Evolutionary conservation across 139 green algal species (phyloP).

Genomic region (Pseudopediastrum boryanum): DNA sequence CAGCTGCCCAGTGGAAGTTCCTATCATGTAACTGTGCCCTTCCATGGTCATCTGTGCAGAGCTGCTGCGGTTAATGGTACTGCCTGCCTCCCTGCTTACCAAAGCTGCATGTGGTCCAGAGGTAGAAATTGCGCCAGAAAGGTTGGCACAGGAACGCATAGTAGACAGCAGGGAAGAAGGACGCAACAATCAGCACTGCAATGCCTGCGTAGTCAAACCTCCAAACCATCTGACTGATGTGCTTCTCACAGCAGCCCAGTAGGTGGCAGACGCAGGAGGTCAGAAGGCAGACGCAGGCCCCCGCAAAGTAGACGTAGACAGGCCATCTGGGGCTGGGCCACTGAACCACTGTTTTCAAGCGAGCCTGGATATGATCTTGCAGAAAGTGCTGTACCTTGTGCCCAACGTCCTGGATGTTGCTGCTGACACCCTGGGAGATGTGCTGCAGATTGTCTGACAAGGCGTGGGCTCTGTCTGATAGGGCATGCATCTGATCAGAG

Average conservation of each 20-base stretch:
- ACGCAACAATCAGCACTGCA: conserved; percentile 90
- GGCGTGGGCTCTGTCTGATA: neutral
- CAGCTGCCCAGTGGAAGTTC: no score
- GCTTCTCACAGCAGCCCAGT: conserved; percentile 81
- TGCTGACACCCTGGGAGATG: neutral
- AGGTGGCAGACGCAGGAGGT: conserved; percentile 87
- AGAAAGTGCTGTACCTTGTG: conserved; percentile 27
- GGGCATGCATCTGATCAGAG: neutral
- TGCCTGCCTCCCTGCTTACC: no score
- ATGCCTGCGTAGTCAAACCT: conserved; percentile 96
- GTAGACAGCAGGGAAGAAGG: conserved; percentile 94
- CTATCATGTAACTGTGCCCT: no score
- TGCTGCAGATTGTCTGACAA: conserved; percentile 35
- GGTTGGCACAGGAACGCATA: conserved; percentile 93
- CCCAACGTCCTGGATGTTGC: neutral
- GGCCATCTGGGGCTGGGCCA: conserved; percentile 52
- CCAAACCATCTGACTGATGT: conserved; percentile 78
- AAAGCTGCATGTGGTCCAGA: conserved; percentile 69
- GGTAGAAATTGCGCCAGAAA: conserved; percentile 76
- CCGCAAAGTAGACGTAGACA: conserved; percentile 64
- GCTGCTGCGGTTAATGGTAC: no score
- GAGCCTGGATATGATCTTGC: neutral
- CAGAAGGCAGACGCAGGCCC: conserved; percentile 91
- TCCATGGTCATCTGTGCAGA: no score
- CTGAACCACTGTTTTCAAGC: conserved; percentile 30